Evolutionary conservation across 129 eudicot genomes (phyloP), one percentile per base, ranked within the genome.

Genomic region (Ambrosia artemisiifolia): DNA sequence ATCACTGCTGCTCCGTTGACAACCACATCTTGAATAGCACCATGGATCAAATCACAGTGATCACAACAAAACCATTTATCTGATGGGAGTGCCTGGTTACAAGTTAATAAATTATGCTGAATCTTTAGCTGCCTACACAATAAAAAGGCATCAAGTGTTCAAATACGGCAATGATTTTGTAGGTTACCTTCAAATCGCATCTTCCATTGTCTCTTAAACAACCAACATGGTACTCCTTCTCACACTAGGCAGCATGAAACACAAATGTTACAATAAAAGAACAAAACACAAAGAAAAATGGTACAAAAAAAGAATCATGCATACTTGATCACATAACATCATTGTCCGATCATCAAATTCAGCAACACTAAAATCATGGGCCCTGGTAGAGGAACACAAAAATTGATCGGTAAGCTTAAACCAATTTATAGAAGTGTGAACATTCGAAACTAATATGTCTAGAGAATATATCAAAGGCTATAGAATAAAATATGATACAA

Each of bases 191-290:
- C 71, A 93, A 75, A 84, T 93, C 95, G 61, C 96, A 93, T 64
- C 80, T 47, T 68, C 95, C 95, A 51, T 65, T 79, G 33, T 82
- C 85, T 62, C 98, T 88, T 83, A 93, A 82, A 77, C 98, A 93
- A 51, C 96, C 92, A 75, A 93, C 95, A 87, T 93, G 98, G 71
- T 90, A 90, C 82, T 93, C 98, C 87, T 90, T 93, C 85, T 93
- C 98, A 78, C 98, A 93, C 98, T 93, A 55, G 56, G 65, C 49
- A 78, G 71, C 14, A 78, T 30, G 38, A 57, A 64, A 55, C 65
- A 73, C 2, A 67, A 53, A 62, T 42, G 51, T 62, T 56, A 76
- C 38, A 46, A 42, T 10, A 50, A 4, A 3, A 70, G 19, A 43
- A 34, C 40, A 43, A 7, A 55, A 60, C 46, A 47, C 51, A 61